Percentiles rank a stretch among this genome's conserved stretches.
phyloP scores from a whole-genome alignment of 176 grass and related monocot genomes.

The Musa beccarii region DNA sequence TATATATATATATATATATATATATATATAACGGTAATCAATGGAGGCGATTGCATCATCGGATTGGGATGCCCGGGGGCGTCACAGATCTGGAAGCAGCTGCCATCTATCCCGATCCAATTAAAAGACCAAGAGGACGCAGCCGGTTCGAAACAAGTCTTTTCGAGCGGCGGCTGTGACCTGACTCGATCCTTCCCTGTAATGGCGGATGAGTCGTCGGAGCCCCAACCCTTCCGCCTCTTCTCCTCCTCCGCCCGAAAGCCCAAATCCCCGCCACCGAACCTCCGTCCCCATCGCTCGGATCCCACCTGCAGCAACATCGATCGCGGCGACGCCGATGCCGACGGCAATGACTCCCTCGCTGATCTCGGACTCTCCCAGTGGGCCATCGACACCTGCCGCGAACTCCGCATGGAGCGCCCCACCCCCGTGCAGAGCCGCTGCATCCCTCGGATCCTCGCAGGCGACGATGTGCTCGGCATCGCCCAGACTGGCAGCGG shows the following conservation, averaged over 20 bases:
- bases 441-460: slow-evolving; percentile 79
- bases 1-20: no score
- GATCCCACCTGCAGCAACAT: slow-evolving; percentile 7
- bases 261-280: slow-evolving; percentile 3
- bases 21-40: no score
- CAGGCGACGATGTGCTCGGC: slow-evolving; percentile 65
- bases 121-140: background rate
- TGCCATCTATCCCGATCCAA: background rate
- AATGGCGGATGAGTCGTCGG: background rate
- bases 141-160: background rate
- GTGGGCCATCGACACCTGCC: slow-evolving; percentile 60
- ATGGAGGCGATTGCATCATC: no score
- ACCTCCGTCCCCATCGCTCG: background rate
- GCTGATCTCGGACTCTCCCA: slow-evolving; percentile 59
- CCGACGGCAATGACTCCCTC: slow-evolving; percentile 25
- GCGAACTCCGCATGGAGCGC: slow-evolving; percentile 39
- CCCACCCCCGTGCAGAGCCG: slow-evolving; percentile 67
- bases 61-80: no score
- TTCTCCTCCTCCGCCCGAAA: slow-evolving; percentile 9
- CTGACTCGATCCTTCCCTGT: background rate
- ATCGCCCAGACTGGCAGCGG: slow-evolving; percentile 87
- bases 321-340: slow-evolving; percentile 9
- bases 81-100: no score
- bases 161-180: background rate
- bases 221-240: slow-evolving; percentile 5